Evolutionary conservation across 148 eudicot species (phyloP).

Genomic region (Talinum fruticosum): DNA sequence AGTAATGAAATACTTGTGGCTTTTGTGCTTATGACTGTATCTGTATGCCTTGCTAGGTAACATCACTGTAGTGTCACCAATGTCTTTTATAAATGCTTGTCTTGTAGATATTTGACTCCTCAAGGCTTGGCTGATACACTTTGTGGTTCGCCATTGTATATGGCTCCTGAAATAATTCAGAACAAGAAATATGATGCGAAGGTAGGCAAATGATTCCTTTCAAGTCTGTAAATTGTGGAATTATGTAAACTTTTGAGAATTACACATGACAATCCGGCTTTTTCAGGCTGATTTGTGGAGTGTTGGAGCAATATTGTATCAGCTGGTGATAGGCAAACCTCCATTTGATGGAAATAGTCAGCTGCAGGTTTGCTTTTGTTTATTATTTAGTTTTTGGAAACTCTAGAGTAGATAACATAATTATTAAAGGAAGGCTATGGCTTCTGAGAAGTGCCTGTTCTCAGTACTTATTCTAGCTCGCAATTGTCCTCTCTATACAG

Average conservation of each 20-base stretch:
- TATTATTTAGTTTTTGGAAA: neutral
- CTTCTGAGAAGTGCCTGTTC: neutral
- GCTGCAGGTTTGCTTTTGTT: slow-evolving; percentile 26
- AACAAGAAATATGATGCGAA: slow-evolving; percentile 52
- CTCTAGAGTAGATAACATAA: neutral
- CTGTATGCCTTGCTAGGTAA: neutral
- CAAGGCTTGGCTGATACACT: slow-evolving; percentile 54
- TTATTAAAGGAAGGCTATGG: neutral
- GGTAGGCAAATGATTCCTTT: slow-evolving; percentile 30
- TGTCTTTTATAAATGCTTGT: neutral
- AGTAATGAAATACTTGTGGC: neutral
- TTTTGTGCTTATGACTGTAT: neutral
- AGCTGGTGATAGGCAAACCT: slow-evolving; percentile 47
- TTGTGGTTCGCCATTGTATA: slow-evolving; percentile 53
- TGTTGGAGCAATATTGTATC: slow-evolving; percentile 52
- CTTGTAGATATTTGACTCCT: slow-evolving; percentile 44
- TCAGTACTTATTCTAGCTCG: neutral
- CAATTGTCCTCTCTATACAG: slow-evolving; percentile 25
- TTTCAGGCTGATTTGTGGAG: slow-evolving; percentile 59
- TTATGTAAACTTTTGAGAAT: neutral
- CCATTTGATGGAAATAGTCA: slow-evolving; percentile 46
- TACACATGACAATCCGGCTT: neutral
- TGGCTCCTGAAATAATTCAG: slow-evolving; percentile 58
- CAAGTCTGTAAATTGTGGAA: neutral
- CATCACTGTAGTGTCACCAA: slow-evolving; percentile 1